Evolutionary conservation across 2,329 filamentous ascomycete genomes (phyloP).

Genomic region (Calonectria crousiana): DNA sequence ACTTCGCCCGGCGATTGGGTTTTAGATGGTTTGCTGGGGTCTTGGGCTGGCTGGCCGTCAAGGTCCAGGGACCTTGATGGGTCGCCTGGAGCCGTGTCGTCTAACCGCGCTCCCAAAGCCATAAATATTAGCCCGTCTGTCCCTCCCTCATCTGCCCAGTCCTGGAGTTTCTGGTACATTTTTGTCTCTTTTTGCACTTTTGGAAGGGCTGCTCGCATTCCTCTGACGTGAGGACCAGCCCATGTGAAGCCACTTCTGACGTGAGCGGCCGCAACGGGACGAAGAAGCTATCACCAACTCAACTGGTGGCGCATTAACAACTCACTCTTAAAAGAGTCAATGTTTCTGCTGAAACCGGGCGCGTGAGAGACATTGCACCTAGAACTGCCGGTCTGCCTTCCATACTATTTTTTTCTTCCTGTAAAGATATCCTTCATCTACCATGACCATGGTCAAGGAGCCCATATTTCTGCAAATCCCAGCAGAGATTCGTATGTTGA

Average conservation of each 20-base stretch:
- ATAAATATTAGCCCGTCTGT: constrained; percentile 36
- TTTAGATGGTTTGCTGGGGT: constrained; percentile 33
- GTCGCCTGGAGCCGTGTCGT: constrained; percentile 21
- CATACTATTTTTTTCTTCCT: background rate
- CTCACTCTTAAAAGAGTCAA: background rate
- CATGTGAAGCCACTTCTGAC: constrained; percentile 30
- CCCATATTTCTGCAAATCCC: constrained; percentile 51
- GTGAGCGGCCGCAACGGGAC: constrained; percentile 25
- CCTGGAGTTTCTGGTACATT: constrained; percentile 9
- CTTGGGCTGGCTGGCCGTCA: constrained; percentile 29
- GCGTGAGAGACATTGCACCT: background rate
- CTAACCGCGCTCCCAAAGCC: constrained; percentile 5
- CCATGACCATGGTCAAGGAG: constrained; percentile 35
- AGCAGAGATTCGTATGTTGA: constrained; percentile 57
- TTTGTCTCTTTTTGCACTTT: constrained; percentile 28
- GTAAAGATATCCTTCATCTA: background rate
- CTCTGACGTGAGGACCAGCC: constrained; percentile 17
- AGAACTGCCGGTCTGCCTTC: background rate
- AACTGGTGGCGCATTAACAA: constrained; percentile 5
- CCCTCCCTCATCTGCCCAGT: background rate
- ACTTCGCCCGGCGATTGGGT: constrained; percentile 24
- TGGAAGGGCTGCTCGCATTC: constrained; percentile 5
- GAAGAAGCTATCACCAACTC: constrained; percentile 19
- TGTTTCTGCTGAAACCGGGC: background rate
- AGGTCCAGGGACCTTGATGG: constrained; percentile 44